Evolutionary conservation across 1,284 basidiomycete genomes (phyloP).

Genomic region (Ganoderma multipileum): DNA sequence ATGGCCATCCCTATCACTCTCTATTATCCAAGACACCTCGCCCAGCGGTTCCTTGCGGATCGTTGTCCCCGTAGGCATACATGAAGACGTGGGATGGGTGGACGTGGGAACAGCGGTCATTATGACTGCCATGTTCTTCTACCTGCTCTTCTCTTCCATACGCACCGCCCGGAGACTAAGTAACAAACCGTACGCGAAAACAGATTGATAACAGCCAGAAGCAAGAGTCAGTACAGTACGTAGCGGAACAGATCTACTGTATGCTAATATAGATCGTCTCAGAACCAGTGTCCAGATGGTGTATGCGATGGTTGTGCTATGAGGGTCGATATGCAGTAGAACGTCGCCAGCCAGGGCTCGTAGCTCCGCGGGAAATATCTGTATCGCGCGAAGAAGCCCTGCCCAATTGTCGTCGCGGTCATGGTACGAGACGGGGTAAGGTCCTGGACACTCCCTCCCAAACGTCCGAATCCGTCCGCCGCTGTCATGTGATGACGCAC

Average conservation of each 20-base stretch:
- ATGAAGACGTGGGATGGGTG: constrained; percentile 46
- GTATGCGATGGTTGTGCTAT: constrained; percentile 19
- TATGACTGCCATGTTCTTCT: constrained; percentile 48
- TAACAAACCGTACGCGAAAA: constrained; percentile 25
- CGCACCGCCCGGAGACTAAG: constrained; percentile 32
- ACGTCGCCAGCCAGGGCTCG: neutral
- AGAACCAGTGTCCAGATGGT: constrained; percentile 33
- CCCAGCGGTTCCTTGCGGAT: constrained; percentile 17
- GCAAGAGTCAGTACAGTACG: constrained; percentile 39
- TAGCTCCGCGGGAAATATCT: neutral
- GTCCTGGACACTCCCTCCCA: neutral
- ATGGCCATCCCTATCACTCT: constrained; percentile 16
- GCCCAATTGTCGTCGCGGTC: neutral
- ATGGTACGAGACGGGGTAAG: neutral
- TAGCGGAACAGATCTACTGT: constrained; percentile 37
- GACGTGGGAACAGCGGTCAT: constrained; percentile 49
- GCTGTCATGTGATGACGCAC: constrained; percentile 77
- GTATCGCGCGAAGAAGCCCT: neutral
- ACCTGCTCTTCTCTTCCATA: constrained; percentile 39
- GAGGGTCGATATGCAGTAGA: constrained; percentile 20
- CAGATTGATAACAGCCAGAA: constrained; percentile 32
- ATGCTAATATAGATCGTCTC: constrained; percentile 36
- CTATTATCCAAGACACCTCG: constrained; percentile 19
- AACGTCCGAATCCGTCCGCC: neutral
- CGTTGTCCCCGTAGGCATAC: constrained; percentile 48